A percentile compares a stretch with the other conserved stretches of the same genome.
Evolutionary conservation across 2,329 filamentous ascomycete species (phyloP).

Genomic region (Cyphellophora attinorum): DNA sequence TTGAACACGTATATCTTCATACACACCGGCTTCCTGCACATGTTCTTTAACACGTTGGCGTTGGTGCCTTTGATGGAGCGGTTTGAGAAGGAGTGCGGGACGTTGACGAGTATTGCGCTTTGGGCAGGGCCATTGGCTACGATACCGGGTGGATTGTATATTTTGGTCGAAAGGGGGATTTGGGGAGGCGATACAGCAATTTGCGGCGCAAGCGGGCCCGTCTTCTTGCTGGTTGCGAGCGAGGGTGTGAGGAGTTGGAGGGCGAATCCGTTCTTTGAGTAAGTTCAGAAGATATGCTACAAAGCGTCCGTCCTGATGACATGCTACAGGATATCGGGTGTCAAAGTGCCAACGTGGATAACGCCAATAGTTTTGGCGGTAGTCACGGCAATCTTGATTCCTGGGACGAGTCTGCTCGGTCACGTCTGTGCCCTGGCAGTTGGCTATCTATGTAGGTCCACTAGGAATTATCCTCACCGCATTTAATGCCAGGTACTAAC

Average conservation of each 20-base stretch:
- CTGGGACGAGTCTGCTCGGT: conserved; percentile 73
- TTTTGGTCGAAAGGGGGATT: conserved; percentile 65
- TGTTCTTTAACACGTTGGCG: conserved; percentile 67
- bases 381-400: conserved; percentile 66
- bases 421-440: conserved; percentile 76
- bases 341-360: conserved; percentile 83
- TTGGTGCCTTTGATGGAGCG: conserved; percentile 82
- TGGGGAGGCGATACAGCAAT: conserved; percentile 63
- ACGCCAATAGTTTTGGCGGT: conserved; percentile 71
- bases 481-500: conserved; percentile 4
- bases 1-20: conserved; percentile 87
- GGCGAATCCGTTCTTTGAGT: conserved; percentile 67
- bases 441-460: conserved; percentile 72
- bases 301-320: neutral
- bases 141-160: conserved; percentile 72
- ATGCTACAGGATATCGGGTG: conserved; percentile 41
- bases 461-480: no score
- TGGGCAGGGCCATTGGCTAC: conserved; percentile 81
- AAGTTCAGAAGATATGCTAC: conserved; percentile 12
- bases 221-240: conserved; percentile 75
- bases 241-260: conserved; percentile 81
- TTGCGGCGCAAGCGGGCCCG: conserved; percentile 83
- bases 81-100: conserved; percentile 89
- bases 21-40: conserved; percentile 72
- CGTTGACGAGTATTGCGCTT: conserved; percentile 72